Evolutionary conservation across 352 stramenopile genomes (phyloP), one percentile per base, ranked within the genome.

Genomic region (Globisporangium iwayamae): DNA sequence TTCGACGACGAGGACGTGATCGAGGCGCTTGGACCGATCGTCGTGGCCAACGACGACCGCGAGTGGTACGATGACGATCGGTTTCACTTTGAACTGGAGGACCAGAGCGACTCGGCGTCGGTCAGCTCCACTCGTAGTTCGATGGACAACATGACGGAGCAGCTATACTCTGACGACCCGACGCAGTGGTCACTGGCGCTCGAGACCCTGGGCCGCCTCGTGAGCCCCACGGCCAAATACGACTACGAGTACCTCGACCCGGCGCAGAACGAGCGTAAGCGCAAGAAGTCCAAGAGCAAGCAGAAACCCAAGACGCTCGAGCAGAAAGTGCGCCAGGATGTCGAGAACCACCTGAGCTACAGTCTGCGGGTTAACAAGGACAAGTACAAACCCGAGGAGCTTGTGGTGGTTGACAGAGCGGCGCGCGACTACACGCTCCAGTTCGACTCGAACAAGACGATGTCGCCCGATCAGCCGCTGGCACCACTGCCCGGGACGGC

Each of bases 1-100:
- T 86, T 78, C 47, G 73, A 83, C 45, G 77, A 83, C 63, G 77
- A 79, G 30, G 68, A 79, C 32, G 55, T 87, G 30, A 38, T 82
- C 36, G 52, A 69, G 9, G 79, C 70, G 10, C 62, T 86, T 10
- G 76, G 77, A 13, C 76, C 79, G 10, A 59, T 77, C 34, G 64
- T 89, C 9, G 72, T 89, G 0, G 67, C 69, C 13, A 68, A 69
- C 4, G 69, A 77, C n/a, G 68, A 83, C 7, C 69, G 69, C 52
- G 69, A 68, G 34, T 90, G 81, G 77, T 68, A 71, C 67, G 36
- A 67, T 10, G 62, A 67, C 38, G 62, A 67, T 36, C 54, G 50
- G 41, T 62, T 62, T 46, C 62, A 62, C 34, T 32, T 59, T 22
- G 45, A 67, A 2, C 30, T 60, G 14, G 36, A 60, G 25, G 69